Base-by-base conservation (phyloP, 345 rosid genomes). In the Litchi chinensis region DNA sequence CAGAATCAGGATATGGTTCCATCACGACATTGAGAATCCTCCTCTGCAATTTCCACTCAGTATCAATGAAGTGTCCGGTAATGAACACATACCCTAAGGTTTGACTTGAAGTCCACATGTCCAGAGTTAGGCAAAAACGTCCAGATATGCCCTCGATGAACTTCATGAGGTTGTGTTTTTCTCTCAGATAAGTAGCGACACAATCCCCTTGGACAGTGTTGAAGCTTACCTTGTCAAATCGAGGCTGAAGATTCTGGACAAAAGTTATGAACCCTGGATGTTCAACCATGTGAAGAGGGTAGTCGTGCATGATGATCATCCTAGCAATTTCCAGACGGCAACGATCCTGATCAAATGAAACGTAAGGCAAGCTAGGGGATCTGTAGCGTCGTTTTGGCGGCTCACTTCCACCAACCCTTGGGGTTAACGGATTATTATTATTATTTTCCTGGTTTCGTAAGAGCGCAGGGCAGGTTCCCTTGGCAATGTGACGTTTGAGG, bases 221-320 rank as follows among this genome's bases (percentile, higher is more conserved):
- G 84, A 95, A 95, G 79, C 86, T 91, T 57, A 92, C 85, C 79
- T 73, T 78, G 71, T 86, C 91, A 57, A 95, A 95, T n/a, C 86
- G 83, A 19, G 98, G 97, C 78, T 93, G 97, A 85, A 95, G 93
- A 80, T 84, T 93, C 82, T 89, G 88, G 22, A 91, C 91, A 57
- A 95, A 95, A 68, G 90, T 84, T 12, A 90, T 65, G 68, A 95
- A 95, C 28, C 95, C 94, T 26, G 90, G 85, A 84, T 93, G 93
- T 78, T 95, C 98, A 67, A 93, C 97, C 91, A 95, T 95, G 87
- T 95, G 98, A 68, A 95, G 95, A 40, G 95, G 95, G 77, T 91
- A 93, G 67, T 93, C 92, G 70, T 95, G 98, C 89, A 91, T 78
- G 68, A 95, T 92, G 66, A 93, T 91, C 98, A 95, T 95, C 87